Evolutionary conservation across 345 rosid species (phyloP).

Genomic region (Arabis hirsuta): DNA sequence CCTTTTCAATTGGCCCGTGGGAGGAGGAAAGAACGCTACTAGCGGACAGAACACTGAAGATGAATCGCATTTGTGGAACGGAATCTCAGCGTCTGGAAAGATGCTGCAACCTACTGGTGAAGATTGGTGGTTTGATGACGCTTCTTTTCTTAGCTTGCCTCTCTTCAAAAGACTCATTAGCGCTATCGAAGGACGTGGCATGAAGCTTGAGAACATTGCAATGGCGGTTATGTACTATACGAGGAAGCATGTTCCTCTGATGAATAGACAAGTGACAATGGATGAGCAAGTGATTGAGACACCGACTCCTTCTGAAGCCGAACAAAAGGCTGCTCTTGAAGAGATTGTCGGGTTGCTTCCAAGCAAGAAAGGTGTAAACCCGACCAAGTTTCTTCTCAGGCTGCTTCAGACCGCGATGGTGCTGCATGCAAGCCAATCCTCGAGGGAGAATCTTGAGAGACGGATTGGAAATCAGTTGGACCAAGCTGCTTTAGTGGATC

Average conservation of each 20-base stretch:
- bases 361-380: constrained; percentile 57
- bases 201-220: constrained; percentile 61
- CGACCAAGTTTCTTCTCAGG: constrained; percentile 69
- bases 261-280: constrained; percentile 55
- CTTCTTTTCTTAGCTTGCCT: constrained; percentile 56
- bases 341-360: constrained; percentile 68
- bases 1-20: constrained; percentile 62
- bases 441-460: constrained; percentile 63
- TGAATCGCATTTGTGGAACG: constrained; percentile 58
- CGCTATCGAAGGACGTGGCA: constrained; percentile 54
- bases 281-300: constrained; percentile 42
- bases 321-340: constrained; percentile 61
- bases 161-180: constrained; percentile 58
- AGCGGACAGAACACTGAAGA: constrained; percentile 41
- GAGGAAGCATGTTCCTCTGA: constrained; percentile 58
- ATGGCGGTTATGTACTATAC: constrained; percentile 64
- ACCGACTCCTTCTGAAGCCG: constrained; percentile 49
- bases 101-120: constrained; percentile 55
- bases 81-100: constrained; percentile 52
- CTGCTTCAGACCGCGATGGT: constrained; percentile 64
- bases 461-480: constrained; percentile 61
- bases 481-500: constrained; percentile 65
- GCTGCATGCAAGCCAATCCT: constrained; percentile 57
- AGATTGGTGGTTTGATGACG: constrained; percentile 83
- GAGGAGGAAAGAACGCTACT: constrained; percentile 33